Conservation (phyloP, 371 early-diverging fungal species). For the Apophysomyces elegans region DNA sequence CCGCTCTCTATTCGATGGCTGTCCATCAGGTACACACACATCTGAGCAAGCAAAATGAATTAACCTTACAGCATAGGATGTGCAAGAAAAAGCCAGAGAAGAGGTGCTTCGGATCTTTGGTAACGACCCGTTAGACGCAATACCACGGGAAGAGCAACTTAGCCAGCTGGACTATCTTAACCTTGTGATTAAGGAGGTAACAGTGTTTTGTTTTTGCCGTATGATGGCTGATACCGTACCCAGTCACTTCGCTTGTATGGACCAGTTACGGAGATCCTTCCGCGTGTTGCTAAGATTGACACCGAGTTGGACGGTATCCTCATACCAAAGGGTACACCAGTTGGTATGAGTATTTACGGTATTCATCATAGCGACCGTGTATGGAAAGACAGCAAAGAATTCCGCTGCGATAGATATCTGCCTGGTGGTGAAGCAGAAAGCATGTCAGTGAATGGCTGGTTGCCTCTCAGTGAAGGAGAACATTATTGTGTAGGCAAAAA, state of each 20-base stretch:
- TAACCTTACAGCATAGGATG: neutral
- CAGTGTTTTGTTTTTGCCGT: neutral
- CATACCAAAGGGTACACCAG: slow-evolving; percentile 21
- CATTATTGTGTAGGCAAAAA: slow-evolving; percentile 56
- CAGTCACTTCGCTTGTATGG: slow-evolving; percentile 14
- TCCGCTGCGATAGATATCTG: slow-evolving; percentile 24
- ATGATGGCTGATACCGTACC: neutral
- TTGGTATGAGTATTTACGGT: slow-evolving; percentile 14
- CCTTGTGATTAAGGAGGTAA: neutral
- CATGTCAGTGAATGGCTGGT: slow-evolving; percentile 7
- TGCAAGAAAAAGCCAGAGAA: slow-evolving; percentile 3
- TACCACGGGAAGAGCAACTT: neutral
- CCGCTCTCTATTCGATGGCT: neutral
- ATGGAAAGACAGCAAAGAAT: slow-evolving; percentile 21
- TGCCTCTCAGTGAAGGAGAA: slow-evolving; percentile 19
- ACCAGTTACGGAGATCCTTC: slow-evolving; percentile 14
- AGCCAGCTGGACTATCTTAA: neutral
- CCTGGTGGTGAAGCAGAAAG: slow-evolving; percentile 24
- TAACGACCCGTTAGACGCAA: neutral
- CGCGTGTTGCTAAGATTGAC: slow-evolving; percentile 21
- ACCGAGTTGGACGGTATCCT: slow-evolving; percentile 17
- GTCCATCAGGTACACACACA: neutral
- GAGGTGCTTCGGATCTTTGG: neutral
- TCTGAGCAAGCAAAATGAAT: neutral
- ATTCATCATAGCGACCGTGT: slow-evolving; percentile 17